Conservation (phyloP, 1,284 basidiomycete species). For the Violaceomyces palustris region DNA sequence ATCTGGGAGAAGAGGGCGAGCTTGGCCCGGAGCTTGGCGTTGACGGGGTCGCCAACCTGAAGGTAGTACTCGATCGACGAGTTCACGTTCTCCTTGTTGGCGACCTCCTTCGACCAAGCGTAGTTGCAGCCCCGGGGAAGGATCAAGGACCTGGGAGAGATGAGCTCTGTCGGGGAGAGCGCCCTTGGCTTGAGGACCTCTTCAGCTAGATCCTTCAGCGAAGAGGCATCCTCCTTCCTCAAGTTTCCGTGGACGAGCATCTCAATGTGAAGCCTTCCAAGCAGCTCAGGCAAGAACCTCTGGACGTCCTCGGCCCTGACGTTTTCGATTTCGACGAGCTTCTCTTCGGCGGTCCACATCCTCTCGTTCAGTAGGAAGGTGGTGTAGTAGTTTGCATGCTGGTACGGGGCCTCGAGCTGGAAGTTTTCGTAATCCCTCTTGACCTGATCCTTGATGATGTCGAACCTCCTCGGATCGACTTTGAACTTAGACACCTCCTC, state of each 20-base stretch:
- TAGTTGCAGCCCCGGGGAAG: constrained; percentile 63
- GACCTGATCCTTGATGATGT: constrained; percentile 77
- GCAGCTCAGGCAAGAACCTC: constrained; percentile 63
- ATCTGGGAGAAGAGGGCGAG: constrained; percentile 49
- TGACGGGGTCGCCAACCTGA: constrained; percentile 43
- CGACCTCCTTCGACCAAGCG: constrained; percentile 67
- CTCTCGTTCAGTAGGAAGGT: constrained; percentile 67
- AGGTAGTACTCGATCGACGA: constrained; percentile 58
- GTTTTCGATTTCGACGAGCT: constrained; percentile 70
- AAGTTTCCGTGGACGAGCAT: constrained; percentile 83
- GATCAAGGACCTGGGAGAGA: constrained; percentile 35
- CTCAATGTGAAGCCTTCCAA: constrained; percentile 68
- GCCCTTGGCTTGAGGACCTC: constrained; percentile 63
- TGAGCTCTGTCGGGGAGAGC: constrained; percentile 15
- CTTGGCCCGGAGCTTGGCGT: constrained; percentile 35
- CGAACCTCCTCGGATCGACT: constrained; percentile 69
- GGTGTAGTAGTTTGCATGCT: constrained; percentile 72
- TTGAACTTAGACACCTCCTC: constrained; percentile 67
- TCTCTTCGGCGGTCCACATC: constrained; percentile 76
- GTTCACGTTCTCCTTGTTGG: constrained; percentile 82
- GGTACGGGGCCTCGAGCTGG: constrained; percentile 76
- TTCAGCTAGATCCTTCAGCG: constrained; percentile 70
- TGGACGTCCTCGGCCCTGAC: constrained; percentile 71
- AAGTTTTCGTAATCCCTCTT: constrained; percentile 63
- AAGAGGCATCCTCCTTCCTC: constrained; percentile 72